phyloP scores from a whole-genome alignment of 176 grass and related monocot species.

The Oropetium thomaeum region DNA sequence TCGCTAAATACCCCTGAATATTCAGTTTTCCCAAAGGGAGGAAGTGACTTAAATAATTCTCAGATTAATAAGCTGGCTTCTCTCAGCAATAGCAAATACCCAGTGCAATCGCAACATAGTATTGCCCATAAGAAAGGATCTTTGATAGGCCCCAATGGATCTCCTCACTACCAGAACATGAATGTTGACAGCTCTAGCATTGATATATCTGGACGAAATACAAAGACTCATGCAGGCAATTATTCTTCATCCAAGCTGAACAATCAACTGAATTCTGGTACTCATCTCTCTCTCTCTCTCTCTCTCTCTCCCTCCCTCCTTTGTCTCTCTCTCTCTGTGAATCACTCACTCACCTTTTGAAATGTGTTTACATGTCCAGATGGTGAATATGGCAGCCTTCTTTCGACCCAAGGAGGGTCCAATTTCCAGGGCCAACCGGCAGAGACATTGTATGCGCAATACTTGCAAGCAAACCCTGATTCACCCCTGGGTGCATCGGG shows the following conservation, averaged over 20 bases:
- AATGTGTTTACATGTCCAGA: conserved; percentile 48
- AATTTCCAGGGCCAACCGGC: conserved; percentile 48
- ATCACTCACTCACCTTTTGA: conserved; percentile 15
- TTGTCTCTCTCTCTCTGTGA: neutral
- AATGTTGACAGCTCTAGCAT: conserved; percentile 52
- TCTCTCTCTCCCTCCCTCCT: neutral
- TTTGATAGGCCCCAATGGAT: conserved; percentile 39
- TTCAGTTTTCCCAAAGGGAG: conserved; percentile 45
- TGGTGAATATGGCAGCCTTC: conserved; percentile 56
- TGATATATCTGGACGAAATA: conserved; percentile 43
- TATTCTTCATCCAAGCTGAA: conserved; percentile 53
- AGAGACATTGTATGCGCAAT: conserved; percentile 59
- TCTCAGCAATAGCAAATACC: conserved; percentile 50
- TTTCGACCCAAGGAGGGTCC: conserved; percentile 50
- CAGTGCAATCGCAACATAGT: conserved; percentile 37
- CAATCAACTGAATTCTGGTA: conserved; percentile 66
- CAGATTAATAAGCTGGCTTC: conserved; percentile 43
- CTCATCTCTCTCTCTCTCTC: neutral
- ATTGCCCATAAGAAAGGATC: conserved; percentile 57
- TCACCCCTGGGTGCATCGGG: conserved; percentile 46
- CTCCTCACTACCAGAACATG: conserved; percentile 49
- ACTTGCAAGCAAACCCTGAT: conserved; percentile 57
- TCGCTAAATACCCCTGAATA: conserved; percentile 45
- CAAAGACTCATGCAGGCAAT: conserved; percentile 36
- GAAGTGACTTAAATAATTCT: conserved; percentile 37